Evolutionary conservation across 2,329 filamentous ascomycete genomes (phyloP), one percentile per base, ranked within the genome.

Genomic region (Macroventuria anomochaeta): DNA sequence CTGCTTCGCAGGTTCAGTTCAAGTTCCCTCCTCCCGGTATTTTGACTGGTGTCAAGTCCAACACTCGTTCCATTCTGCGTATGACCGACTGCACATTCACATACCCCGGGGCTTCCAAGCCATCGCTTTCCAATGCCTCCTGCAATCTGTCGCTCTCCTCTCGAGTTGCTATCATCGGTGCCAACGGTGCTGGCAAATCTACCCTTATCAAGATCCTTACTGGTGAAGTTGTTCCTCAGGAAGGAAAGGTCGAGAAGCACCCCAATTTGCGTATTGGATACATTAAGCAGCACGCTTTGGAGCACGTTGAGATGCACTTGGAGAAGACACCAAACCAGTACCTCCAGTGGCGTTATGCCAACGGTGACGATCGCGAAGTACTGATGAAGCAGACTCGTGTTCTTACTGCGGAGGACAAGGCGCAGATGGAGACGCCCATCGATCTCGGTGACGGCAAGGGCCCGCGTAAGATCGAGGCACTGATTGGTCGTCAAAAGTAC

Each of bases 301-400:
- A 99, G 82, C 95, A 99, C 85, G 95, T 99, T 10, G 93, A 99
- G 79, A 96, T 97, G 93, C 95, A 99, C 73, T 82, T 97, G 65
- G 95, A 99, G 78, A 99, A 99, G 85, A 99, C 95, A 0, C 95
- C 95, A 33, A 97, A 96, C 75, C 95, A 99, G 78, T 99, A 99
- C 73, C 84, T 99, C 28, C 95, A 97, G 78, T 99, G 95, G 95
- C 90, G 95, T 68, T 99, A 97, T 73, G 91, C 91, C 68, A 91
- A 97, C 71, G 95, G 95, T 71, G 95, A 97, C 66, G 95, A 99
- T 69, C 91, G 95, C 44, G 95, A 99, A 75, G 93, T 97, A 33
- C 85, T 96, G 76, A 87, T 99, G 86, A 99, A 99, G 84, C 93
- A 96, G 79, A 97, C 93, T 41, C 92, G 95, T 79, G 83, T 93